phyloP scores from a whole-genome alignment of 2,329 filamentous ascomycete genomes.

The Cercospora sojina region DNA sequence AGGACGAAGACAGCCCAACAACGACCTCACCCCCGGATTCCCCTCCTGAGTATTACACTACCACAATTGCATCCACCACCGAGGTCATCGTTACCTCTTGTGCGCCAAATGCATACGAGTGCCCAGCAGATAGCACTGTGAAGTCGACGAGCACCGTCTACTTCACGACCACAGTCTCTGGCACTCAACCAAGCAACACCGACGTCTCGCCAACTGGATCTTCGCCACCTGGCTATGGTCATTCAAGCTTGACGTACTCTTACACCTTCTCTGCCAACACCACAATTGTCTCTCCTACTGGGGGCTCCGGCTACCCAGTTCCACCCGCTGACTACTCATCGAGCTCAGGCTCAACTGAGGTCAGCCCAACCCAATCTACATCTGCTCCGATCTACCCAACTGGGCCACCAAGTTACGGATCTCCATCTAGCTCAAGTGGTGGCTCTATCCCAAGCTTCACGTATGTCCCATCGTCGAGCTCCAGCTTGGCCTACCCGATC shows the following conservation, averaged over 20 bases:
- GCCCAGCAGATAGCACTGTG: slow-evolving; percentile 39
- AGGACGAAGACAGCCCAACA: slow-evolving; percentile 11
- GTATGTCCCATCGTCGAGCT: slow-evolving; percentile 9
- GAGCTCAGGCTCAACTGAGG: slow-evolving; percentile 5
- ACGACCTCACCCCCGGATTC: neutral
- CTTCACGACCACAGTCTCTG: slow-evolving; percentile 46
- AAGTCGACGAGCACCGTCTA: slow-evolving; percentile 42
- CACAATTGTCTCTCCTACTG: neutral
- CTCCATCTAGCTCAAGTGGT: slow-evolving; percentile 8
- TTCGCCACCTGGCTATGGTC: neutral
- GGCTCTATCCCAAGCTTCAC: slow-evolving; percentile 8
- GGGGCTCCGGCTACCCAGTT: slow-evolving; percentile 14
- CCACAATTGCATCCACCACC: slow-evolving; percentile 45
- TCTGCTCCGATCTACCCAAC: slow-evolving; percentile 4
- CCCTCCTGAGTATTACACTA: slow-evolving; percentile 35
- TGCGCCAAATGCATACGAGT: slow-evolving; percentile 42
- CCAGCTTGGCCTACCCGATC: slow-evolving; percentile 4
- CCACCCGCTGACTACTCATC: slow-evolving; percentile 2
- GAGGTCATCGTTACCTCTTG: slow-evolving; percentile 47
- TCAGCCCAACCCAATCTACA: slow-evolving; percentile 17
- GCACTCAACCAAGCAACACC: slow-evolving; percentile 25
- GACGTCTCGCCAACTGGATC: slow-evolving; percentile 11
- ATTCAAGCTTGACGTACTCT: slow-evolving; percentile 1
- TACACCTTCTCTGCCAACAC: slow-evolving; percentile 15
- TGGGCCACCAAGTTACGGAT: slow-evolving; percentile 11